phyloP scores from a whole-genome alignment of 2,329 filamentous ascomycete genomes.

The Fusarium robinianum region DNA sequence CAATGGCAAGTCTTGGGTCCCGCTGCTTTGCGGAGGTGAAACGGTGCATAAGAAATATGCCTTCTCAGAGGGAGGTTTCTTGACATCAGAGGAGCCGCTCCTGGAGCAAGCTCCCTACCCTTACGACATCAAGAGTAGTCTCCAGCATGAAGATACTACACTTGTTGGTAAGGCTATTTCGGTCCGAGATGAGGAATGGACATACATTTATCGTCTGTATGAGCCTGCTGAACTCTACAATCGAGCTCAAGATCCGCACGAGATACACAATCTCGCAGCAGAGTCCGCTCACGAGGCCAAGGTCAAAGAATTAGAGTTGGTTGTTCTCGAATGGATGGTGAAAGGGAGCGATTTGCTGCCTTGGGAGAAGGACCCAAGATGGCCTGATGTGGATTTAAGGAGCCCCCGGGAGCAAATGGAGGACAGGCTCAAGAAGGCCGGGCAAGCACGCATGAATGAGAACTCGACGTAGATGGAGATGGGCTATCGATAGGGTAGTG shows the following conservation, averaged over 20 bases:
- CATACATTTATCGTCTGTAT: slow-evolving; percentile 51
- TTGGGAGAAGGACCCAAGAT: slow-evolving; percentile 42
- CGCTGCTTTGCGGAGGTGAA: slow-evolving; percentile 31
- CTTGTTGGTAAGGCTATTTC: slow-evolving; percentile 50
- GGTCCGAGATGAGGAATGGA: slow-evolving; percentile 44
- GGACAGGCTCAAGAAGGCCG: slow-evolving; percentile 26
- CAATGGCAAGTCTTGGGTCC: slow-evolving; percentile 45
- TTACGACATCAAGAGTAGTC: slow-evolving; percentile 50
- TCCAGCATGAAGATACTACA: slow-evolving; percentile 51
- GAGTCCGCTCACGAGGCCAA: slow-evolving; percentile 31
- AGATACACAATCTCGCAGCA: slow-evolving; percentile 46
- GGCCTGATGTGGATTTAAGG: slow-evolving; percentile 42
- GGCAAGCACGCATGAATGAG: no score
- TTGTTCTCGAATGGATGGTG: slow-evolving; percentile 46
- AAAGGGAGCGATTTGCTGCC: slow-evolving; percentile 44
- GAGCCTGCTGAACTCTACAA: slow-evolving; percentile 51
- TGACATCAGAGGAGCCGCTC: slow-evolving; percentile 50
- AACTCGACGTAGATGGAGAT: no score
- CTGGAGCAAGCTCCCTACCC: slow-evolving; percentile 49
- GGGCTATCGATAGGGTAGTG: no score
- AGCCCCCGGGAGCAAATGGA: slow-evolving; percentile 39
- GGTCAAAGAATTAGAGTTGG: no score
- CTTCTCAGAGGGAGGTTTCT: slow-evolving; percentile 51
- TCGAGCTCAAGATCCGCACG: slow-evolving; percentile 43
- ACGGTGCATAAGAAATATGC: slow-evolving; percentile 45